Base-by-base conservation (phyloP, 1,139 yeast species). In the Saccharomyces hybrid region DNA sequence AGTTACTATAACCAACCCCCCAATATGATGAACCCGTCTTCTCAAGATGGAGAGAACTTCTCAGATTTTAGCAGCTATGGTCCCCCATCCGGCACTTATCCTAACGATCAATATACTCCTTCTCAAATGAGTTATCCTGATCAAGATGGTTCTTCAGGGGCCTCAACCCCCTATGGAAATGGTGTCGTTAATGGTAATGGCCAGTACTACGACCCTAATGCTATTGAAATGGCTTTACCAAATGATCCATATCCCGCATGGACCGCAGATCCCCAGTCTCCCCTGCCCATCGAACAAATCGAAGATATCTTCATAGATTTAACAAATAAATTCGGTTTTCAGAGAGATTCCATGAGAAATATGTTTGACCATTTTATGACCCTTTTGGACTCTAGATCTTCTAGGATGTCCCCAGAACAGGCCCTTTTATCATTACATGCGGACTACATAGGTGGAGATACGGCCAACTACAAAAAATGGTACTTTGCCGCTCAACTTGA, bases 311-410 rank as follows among this genome's bases (percentile, higher is more conserved):
- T 93, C 72, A 84, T 88, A 68, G 96, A 91, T 70, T 78, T 95
- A 70, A 78, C 96, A 58, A 86, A 86, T 75, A 86, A 87, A 73
- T 90, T 93, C 73, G 99, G 99, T 59, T 93, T 93, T 81, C 99
- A 93, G 78, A 83, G 96, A 73, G 98, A 91, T 70, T 88, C 97
- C 28, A 89, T 89, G 93, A 83, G 96, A 75, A 93, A 93, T 75
- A 88, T 91, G 88, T 93, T 84, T 74, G 99, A 95, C 70, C 93
- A 89, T 73, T 84, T 93, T 71, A 87, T 93, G 97, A 82, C 88
- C 30, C 78, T 91, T 65, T 79, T 95, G 68, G 99, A 95, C 70
- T 93, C 99, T 13, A 83, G 98, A 71, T 82, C 98, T 6, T 88
- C 97, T 52, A 86, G 99, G 75, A 89, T 91, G 96, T 83, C 97